Evolutionary conservation across 2,329 filamentous ascomycete genomes (phyloP).

Genomic region (Nemania diffusa): DNA sequence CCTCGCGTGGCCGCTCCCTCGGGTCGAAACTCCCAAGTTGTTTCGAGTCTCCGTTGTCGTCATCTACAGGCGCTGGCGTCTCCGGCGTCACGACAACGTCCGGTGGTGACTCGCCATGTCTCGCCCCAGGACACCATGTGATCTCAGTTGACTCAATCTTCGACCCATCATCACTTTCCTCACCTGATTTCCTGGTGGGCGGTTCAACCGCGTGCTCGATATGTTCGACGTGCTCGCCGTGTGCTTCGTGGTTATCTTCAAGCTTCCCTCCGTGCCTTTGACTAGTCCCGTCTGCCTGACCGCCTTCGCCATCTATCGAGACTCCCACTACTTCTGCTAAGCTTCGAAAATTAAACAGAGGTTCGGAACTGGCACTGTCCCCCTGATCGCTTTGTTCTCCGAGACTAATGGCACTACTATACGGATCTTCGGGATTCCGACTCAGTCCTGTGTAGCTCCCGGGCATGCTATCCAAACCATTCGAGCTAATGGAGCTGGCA

Average conservation of each 20-base stretch:
- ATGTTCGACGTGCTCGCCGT: constrained; percentile 51
- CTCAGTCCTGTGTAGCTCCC: constrained; percentile 60
- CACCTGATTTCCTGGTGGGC: constrained; percentile 23
- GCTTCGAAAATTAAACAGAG: constrained; percentile 92
- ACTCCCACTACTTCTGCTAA: constrained; percentile 85
- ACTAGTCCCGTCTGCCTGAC: constrained; percentile 20
- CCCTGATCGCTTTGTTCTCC: constrained; percentile 59
- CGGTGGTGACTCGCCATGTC: constrained; percentile 49
- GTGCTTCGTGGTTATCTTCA: constrained; percentile 42
- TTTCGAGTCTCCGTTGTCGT: constrained; percentile 54
- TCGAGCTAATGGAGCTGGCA: constrained; percentile 85
- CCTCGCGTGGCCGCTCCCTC: constrained; percentile 49
- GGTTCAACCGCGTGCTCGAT: constrained; percentile 47
- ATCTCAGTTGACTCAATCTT: constrained; percentile 44
- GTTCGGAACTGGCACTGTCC: constrained; percentile 69
- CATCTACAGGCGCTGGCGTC: constrained; percentile 55
- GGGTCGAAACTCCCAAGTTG: constrained; percentile 56
- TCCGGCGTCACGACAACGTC: constrained; percentile 62
- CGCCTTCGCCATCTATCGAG: constrained; percentile 59
- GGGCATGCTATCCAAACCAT: constrained; percentile 72
- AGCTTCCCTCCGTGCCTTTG: constrained; percentile 52
- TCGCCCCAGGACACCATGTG: constrained; percentile 22
- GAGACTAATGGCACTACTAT: constrained; percentile 65
- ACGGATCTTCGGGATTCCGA: constrained; percentile 59
- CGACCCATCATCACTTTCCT: constrained; percentile 28